A percentile compares a stretch with the other conserved stretches of the same genome.
Conservation (phyloP, 805 yeast species). For the Yarrowia hollandica region DNA sequence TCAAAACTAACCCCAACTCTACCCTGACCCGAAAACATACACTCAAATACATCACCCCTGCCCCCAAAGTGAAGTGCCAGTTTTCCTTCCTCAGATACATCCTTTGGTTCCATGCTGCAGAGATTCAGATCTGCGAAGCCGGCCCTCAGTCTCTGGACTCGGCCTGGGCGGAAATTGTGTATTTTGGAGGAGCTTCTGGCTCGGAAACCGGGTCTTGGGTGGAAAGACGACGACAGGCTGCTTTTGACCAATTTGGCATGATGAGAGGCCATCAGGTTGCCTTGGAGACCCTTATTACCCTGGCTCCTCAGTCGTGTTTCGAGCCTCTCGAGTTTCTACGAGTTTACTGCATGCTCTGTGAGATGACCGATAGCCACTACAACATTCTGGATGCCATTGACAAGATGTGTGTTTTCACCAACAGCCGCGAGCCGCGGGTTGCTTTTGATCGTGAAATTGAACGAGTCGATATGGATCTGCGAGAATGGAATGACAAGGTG, state of each 20-base stretch:
- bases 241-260: slow-evolving; percentile 4
- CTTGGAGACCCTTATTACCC: neutral
- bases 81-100: neutral
- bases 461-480: neutral
- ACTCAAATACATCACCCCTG: neutral
- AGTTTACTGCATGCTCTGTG: slow-evolving; percentile 20
- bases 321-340: slow-evolving; percentile 16
- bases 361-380: slow-evolving; percentile 13
- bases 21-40: slow-evolving; percentile 3
- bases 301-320: slow-evolving; percentile 1
- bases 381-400: slow-evolving; percentile 20
- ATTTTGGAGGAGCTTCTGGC: slow-evolving; percentile 16
- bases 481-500: slow-evolving; percentile 14
- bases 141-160: slow-evolving; percentile 10
- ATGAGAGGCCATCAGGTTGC: slow-evolving; percentile 23
- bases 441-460: neutral
- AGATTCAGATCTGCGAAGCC: slow-evolving; percentile 3
- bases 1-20: neutral
- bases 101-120: slow-evolving; percentile 15
- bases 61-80: slow-evolving; percentile 2
- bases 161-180: slow-evolving; percentile 15
- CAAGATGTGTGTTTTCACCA: slow-evolving; percentile 19
- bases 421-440: slow-evolving; percentile 3
- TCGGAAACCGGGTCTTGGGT: slow-evolving; percentile 16
- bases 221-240: slow-evolving; percentile 5